Evolutionary conservation across 2,329 filamentous ascomycete genomes (phyloP).

Genomic region (Ascomycota sp.): DNA sequence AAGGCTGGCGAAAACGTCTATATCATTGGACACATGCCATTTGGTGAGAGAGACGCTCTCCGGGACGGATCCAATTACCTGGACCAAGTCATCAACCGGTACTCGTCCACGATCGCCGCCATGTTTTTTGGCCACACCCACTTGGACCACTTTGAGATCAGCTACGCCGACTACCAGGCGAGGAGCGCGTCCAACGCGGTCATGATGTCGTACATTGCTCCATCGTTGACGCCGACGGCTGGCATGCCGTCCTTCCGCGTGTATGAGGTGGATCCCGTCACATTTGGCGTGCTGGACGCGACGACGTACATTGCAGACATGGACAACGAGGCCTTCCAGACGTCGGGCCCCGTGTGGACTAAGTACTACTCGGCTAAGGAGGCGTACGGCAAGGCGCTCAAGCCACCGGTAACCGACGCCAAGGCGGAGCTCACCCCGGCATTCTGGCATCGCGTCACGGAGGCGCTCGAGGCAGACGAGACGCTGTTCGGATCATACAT

Average conservation of each 20-base stretch:
- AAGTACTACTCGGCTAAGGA: slow-evolving; percentile 34
- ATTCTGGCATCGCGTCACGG: slow-evolving; percentile 37
- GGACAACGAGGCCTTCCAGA: slow-evolving; percentile 19
- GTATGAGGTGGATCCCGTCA: slow-evolving; percentile 33
- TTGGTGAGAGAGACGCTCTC: slow-evolving; percentile 26
- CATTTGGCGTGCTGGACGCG: slow-evolving; percentile 30
- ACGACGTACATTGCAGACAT: slow-evolving; percentile 32
- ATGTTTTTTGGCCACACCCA: slow-evolving; percentile 37
- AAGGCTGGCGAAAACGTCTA: slow-evolving; percentile 28
- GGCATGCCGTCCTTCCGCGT: slow-evolving; percentile 34
- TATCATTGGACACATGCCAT: slow-evolving; percentile 34
- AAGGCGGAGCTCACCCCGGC: slow-evolving; percentile 26
- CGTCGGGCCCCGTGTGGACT: slow-evolving; percentile 24
- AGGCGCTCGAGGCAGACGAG: slow-evolving; percentile 20
- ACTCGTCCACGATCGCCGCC: slow-evolving; percentile 28
- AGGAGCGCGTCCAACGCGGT: slow-evolving; percentile 20
- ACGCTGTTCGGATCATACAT: slow-evolving; percentile 23
- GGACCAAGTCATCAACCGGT: slow-evolving; percentile 30
- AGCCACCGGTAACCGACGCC: slow-evolving; percentile 15
- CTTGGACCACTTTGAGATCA: slow-evolving; percentile 31
- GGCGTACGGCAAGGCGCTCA: slow-evolving; percentile 24
- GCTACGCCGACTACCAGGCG: slow-evolving; percentile 24
- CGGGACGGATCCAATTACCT: slow-evolving; percentile 29
- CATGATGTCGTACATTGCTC: slow-evolving; percentile 29
- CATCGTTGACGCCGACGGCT: slow-evolving; percentile 30